A percentile compares a stretch with the other conserved stretches of the same genome.
Conservation (phyloP, 1,284 basidiomycete genomes). For the Cutaneotrichosporon sp. region DNA sequence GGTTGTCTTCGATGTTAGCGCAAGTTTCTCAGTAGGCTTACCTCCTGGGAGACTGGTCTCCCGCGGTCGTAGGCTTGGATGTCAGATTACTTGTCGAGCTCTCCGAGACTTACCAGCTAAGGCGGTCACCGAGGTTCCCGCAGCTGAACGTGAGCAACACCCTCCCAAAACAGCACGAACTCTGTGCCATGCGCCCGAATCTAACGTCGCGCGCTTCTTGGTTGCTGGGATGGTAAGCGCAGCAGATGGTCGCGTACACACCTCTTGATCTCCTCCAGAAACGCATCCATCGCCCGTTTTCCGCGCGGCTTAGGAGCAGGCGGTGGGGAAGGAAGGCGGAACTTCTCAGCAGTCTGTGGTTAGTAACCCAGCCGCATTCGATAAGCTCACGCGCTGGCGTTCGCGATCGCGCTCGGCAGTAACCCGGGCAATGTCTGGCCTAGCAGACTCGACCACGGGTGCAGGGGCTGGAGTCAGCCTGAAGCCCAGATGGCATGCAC, state of each 20-base stretch:
- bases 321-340: slow-evolving; percentile 51
- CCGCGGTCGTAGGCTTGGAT: slow-evolving; percentile 31
- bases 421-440: background rate
- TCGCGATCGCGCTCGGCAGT: background rate
- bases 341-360: slow-evolving; percentile 5
- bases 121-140: slow-evolving; percentile 72
- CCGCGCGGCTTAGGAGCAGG: slow-evolving; percentile 74
- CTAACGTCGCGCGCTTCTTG: slow-evolving; percentile 85
- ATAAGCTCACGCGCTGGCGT: slow-evolving; percentile 19
- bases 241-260: no score
- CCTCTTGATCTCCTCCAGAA: slow-evolving; percentile 44
- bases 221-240: slow-evolving; percentile 61
- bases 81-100: slow-evolving; percentile 16
- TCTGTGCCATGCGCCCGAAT: slow-evolving; percentile 64
- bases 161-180: slow-evolving; percentile 55
- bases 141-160: slow-evolving; percentile 41
- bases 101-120: slow-evolving; percentile 70
- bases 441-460: background rate
- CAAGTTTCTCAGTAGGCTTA: background rate
- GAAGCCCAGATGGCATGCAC: background rate
- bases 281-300: slow-evolving; percentile 88
- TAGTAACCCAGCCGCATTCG: background rate
- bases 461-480: background rate
- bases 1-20: slow-evolving; percentile 65
- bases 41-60: background rate